Evolutionary conservation across 495 filamentous ascomycete genomes (phyloP).

Genomic region (Penicillium roqueforti): DNA sequence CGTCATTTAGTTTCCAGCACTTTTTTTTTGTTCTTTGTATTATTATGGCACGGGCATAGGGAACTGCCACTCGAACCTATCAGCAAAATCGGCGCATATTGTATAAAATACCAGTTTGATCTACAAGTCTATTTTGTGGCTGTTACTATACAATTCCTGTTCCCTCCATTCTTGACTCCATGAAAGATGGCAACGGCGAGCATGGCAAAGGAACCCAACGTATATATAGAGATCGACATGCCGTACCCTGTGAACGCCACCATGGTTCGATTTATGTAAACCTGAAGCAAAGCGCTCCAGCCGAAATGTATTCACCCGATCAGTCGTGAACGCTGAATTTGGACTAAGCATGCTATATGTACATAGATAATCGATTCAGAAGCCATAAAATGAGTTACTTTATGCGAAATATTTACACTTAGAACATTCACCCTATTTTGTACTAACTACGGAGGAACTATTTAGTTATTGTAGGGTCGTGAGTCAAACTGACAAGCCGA

Average conservation of each 20-base stretch:
- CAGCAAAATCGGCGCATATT: slow-evolving; percentile 40
- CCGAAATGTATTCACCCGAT: no score
- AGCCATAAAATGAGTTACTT: background rate
- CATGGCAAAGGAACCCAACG: background rate
- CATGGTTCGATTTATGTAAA: background rate
- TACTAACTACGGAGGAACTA: no score
- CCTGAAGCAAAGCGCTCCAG: background rate
- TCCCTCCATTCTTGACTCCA: background rate
- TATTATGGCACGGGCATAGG: slow-evolving; percentile 32
- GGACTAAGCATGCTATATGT: background rate
- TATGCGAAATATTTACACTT: background rate
- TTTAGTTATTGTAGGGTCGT: background rate
- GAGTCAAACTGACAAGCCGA: slow-evolving; percentile 1
- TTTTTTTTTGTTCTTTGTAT: slow-evolving; percentile 28
- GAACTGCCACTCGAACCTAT: slow-evolving; percentile 25
- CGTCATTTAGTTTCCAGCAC: slow-evolving; percentile 15
- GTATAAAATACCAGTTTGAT: slow-evolving; percentile 33
- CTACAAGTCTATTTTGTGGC: background rate
- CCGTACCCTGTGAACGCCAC: background rate
- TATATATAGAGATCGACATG: background rate
- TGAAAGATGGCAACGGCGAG: background rate
- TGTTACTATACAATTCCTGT: background rate
- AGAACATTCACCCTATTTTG: background rate
- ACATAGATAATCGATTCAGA: background rate
- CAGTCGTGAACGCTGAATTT: background rate